phyloP scores from a whole-genome alignment of 257 asterid genomes.

The Scutellaria minor region DNA sequence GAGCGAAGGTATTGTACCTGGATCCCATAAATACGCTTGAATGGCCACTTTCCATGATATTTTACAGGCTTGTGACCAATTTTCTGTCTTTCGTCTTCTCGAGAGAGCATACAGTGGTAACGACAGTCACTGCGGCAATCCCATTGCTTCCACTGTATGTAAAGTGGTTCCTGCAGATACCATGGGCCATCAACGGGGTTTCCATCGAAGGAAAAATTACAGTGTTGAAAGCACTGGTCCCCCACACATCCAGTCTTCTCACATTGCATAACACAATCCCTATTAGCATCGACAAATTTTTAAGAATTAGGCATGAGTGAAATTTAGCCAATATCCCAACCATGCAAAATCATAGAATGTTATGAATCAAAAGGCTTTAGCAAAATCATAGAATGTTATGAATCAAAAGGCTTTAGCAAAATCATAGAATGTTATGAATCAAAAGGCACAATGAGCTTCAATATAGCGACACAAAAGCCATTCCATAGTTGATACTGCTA shows the following conservation, averaged over 20 bases:
- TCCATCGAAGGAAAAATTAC: conserved; percentile 71
- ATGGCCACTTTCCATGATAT: conserved; percentile 91
- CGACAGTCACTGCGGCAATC: conserved; percentile 82
- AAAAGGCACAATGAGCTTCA: conserved; percentile 14
- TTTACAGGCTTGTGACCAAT: conserved; percentile 75
- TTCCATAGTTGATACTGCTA: neutral
- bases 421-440: conserved; percentile 21
- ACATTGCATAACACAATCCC: conserved; percentile 74
- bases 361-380: too few relatives aligned
- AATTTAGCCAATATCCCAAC: conserved; percentile 16
- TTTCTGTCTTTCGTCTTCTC: conserved; percentile 73
- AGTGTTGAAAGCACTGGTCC: conserved; percentile 75
- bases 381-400: too few relatives aligned
- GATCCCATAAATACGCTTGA: conserved; percentile 74
- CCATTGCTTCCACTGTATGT: conserved; percentile 84
- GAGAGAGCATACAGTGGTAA: conserved; percentile 77
- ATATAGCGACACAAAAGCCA: conserved; percentile 1
- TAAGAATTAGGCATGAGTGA: conserved; percentile 30
- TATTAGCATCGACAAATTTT: conserved; percentile 42
- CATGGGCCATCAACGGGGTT: conserved; percentile 72
- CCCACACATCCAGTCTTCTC: conserved; percentile 91
- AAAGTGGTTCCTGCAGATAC: conserved; percentile 94
- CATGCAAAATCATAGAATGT: conserved; percentile 20
- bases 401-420: conserved; percentile 3
- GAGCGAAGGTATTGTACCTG: conserved; percentile 54